These are phyloP conservation scores for Diplodia corticola DNA, from an alignment of 2,329 filamentous ascomycete genomes.

Conservation along the genomic window DNA sequence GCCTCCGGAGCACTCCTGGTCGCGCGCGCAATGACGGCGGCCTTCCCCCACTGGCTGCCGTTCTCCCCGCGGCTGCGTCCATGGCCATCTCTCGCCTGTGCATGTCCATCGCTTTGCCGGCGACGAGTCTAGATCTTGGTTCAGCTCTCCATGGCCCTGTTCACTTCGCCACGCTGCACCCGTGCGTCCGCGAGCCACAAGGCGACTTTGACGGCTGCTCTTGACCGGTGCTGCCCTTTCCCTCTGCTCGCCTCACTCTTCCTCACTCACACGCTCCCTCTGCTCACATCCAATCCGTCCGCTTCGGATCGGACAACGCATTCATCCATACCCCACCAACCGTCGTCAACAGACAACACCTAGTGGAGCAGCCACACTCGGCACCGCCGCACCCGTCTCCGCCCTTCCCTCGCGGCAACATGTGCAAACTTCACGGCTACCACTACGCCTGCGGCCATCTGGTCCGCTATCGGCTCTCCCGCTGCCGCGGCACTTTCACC, in stretches of 20 bases:
- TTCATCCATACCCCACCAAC: not conserved
- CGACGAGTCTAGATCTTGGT: not conserved
- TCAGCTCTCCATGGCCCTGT: not conserved
- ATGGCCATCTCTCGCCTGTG: not conserved
- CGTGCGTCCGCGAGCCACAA: not conserved
- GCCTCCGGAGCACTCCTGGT: too few relatives aligned
- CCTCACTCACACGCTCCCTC: not conserved
- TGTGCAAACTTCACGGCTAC: constrained; percentile 42
- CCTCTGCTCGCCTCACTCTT: not conserved
- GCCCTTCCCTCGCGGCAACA: constrained; percentile 23
- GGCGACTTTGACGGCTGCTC: too few relatives aligned
- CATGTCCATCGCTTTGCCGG: too few relatives aligned
- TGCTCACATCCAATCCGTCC: not conserved
- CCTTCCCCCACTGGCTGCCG: too few relatives aligned
- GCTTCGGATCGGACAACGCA: not conserved
- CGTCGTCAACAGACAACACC: too few relatives aligned
- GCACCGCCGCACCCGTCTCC: not conserved
- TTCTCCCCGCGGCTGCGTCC: not conserved
- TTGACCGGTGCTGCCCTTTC: not conserved
- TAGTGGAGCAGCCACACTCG: too few relatives aligned
- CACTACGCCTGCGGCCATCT: constrained; percentile 38
- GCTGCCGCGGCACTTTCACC: constrained; percentile 37
- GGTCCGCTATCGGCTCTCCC: constrained; percentile 32
- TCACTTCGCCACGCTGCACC: not conserved
- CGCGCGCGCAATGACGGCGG: not conserved